Evolutionary conservation across 441 rosid species (phyloP), one percentile per base, ranked within the genome.

Genomic region (Eutrema salsugineum): DNA sequence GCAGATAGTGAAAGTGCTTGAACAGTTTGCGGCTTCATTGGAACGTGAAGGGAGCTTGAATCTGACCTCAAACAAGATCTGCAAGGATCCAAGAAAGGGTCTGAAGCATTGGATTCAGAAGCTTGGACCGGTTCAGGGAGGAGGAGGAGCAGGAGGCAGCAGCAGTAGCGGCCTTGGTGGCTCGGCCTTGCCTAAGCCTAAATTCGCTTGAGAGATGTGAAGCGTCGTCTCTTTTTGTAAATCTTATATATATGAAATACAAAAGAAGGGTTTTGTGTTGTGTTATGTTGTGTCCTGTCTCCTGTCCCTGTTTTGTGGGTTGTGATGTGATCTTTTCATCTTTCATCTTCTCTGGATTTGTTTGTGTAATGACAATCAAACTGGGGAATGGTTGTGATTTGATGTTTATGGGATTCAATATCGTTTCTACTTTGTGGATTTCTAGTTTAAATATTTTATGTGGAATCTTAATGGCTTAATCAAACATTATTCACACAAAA

Each of bases 1-100:
- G 90, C 98, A 95, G 81, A 79, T 95, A 14, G 95, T 95, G 66
- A 89, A 86, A 81, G 89, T 89, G 27, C 81, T 95, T 67, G 96
- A 95, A 83, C 89, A 91, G 75, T 93, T 93, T 39, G 75, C 75
- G 50, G 69, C 81, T 35, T 91, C 97, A 0, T 82, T 87, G 40
- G 87, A 85, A 10, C 72, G 56, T 24, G 88, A 93, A 16, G 99
- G 98, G 51, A 87, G 83, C 40, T 68, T 95, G 73, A 87, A 79
- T 72, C 78, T 88, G 70, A 82, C 55, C 11, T 73, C 61, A 10
- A 81, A 68, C 75, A 78, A 72, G 27, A 77, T 72, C 55, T 85
- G 81, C 82, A 87, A 80, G 59, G 93, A 95, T 80, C 94, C 86
- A 47, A 91, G 86, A 84, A 93, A 91, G 79, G 86, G 95, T 47